Evolutionary conservation across 208 protist species (phyloP).

Genomic region (Leishmania tropica): DNA sequence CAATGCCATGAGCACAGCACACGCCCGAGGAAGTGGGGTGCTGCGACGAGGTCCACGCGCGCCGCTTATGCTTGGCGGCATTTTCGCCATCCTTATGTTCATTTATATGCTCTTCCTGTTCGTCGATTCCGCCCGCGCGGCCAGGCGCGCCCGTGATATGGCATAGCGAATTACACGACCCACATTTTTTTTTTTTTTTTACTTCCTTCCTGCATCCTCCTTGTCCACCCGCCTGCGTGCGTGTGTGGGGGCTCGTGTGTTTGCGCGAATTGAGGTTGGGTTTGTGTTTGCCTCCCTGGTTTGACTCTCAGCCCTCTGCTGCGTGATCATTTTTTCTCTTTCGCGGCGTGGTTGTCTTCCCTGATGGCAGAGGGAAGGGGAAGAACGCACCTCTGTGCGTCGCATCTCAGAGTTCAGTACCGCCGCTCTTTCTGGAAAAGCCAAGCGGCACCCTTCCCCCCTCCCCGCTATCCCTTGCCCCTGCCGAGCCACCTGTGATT

Average conservation of each 20-base stretch:
- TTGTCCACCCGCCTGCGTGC: background rate
- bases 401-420: background rate
- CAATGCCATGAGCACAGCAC: background rate
- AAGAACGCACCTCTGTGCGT: background rate
- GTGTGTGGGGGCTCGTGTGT: background rate
- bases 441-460: background rate
- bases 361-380: background rate
- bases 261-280: background rate
- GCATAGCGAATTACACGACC: background rate
- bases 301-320: background rate
- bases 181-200: background rate
- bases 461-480: background rate
- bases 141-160: background rate
- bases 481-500: background rate
- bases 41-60: constrained; percentile 1
- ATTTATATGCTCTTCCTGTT: constrained; percentile 1
- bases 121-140: background rate
- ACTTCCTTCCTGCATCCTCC: background rate
- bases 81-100: constrained; percentile 6
- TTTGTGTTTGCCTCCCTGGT: background rate
- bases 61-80: constrained; percentile 6
- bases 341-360: background rate
- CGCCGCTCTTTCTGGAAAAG: background rate
- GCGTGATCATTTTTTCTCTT: background rate
- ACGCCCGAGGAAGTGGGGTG: background rate